phyloP scores from a whole-genome alignment of 257 asterid genomes.

The Solanum verrucosum region DNA sequence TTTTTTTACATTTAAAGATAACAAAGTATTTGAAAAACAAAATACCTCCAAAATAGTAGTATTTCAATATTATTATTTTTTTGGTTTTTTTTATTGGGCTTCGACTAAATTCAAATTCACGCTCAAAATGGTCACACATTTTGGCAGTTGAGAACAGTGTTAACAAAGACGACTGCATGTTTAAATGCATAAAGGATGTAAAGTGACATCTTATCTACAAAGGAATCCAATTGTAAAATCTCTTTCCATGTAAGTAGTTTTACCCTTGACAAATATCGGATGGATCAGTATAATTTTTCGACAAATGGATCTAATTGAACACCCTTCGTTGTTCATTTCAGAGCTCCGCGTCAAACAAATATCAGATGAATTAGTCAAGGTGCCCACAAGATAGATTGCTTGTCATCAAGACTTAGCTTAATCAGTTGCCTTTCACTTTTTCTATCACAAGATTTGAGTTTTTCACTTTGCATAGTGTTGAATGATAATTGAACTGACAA shows the following conservation, averaged over 20 bases:
- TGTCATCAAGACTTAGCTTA: background rate
- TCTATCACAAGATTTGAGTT: background rate
- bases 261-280: no score
- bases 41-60: background rate
- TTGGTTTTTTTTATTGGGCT: no score
- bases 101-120: background rate
- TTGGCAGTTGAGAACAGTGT: background rate
- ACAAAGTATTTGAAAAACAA: background rate
- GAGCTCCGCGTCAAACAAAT: no score
- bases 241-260: background rate
- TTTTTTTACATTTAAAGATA: background rate
- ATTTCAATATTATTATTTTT: no score
- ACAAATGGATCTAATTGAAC: background rate
- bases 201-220: background rate
- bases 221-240: background rate
- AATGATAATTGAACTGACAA: background rate
- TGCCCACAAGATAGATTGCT: background rate
- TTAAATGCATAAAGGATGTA: background rate
- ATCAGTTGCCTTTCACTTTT: background rate
- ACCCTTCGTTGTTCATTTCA: background rate
- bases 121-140: background rate
- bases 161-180: background rate
- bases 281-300: no score
- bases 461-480: background rate
- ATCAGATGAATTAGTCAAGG: background rate